Conservation (phyloP, 371 early-diverging fungal genomes). For the Circinella umbellata region DNA sequence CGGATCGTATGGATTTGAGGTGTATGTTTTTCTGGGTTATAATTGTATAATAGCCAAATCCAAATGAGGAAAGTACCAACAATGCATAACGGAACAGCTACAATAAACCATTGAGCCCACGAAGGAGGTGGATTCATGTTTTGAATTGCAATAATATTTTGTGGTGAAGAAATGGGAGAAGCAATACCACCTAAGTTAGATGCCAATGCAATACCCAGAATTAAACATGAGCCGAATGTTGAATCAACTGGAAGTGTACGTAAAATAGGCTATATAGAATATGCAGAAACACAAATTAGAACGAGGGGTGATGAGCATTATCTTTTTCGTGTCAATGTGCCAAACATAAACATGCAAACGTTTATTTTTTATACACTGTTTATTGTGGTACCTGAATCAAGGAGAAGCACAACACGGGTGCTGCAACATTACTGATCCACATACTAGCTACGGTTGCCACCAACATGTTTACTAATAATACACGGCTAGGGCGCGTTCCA, state of each 20-base stretch:
- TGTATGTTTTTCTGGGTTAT: conserved; percentile 66
- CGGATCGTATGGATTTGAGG: conserved; percentile 61
- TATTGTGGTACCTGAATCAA: conserved; percentile 62
- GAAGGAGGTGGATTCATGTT: conserved; percentile 78
- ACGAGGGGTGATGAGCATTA: too few relatives aligned
- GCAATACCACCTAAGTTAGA: conserved; percentile 87
- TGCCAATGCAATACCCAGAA: conserved; percentile 85
- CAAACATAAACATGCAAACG: background rate
- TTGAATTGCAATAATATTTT: conserved; percentile 78
- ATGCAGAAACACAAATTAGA: too few relatives aligned
- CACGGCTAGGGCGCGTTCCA: conserved; percentile 81
- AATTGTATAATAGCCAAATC: conserved; percentile 63
- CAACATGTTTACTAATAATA: conserved; percentile 92
- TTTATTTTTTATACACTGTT: background rate
- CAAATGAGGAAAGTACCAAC: conserved; percentile 74
- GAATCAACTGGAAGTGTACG: conserved; percentile 73
- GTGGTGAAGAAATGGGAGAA: conserved; percentile 84
- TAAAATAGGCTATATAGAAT: conserved; percentile 62
- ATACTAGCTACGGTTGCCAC: conserved; percentile 94
- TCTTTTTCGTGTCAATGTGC: background rate
- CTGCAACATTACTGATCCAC: conserved; percentile 98
- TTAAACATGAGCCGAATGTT: conserved; percentile 70
- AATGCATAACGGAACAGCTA: conserved; percentile 64
- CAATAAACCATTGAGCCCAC: conserved; percentile 70
- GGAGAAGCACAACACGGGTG: conserved; percentile 97